Base-by-base conservation (phyloP, 2,329 filamentous ascomycete species). In the Corniculantispora saksenae region DNA sequence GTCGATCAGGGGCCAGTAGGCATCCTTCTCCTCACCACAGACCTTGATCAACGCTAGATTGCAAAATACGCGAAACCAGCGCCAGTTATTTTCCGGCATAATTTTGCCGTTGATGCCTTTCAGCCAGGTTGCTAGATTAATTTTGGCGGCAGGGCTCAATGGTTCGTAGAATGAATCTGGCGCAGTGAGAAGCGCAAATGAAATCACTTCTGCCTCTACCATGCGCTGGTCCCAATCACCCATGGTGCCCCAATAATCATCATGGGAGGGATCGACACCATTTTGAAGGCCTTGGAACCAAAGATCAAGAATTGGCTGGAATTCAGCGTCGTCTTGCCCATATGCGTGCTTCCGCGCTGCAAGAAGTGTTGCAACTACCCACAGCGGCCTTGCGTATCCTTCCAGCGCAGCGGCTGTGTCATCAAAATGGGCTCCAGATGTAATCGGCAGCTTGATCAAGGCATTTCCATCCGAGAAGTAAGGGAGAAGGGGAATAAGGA, bases 131-230 rank as follows among this genome's bases (percentile, higher is more conserved):
- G 68, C 72, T 1, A 84, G 69, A 15, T 82, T 80, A 0, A 38
- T 19, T 38, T 77, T 79, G 3, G 73, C 71, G 3, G 63, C n/a
- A 0, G 70, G 61, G 1, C 64, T 71, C 7, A 81, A 68, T 0
- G 70, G 68, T 12, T 72, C 73, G 66, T 82, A 79, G 2, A 73
- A 69, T 3, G 48, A 66, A 1, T 74, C 69, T 1, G 83, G 82
- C 0, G 81, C 79, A 3, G 75, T 71, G 0, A 85, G 73, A 1
- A 86, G 72, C 0, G 82, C 81, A 68, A 81, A 83, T 0, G 81
- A 78, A 3, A 85, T 76, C 29, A 82, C 81, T 68, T 85, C 83
- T 48, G 82, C 79, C 67, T 86, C 83, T 2, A 85, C 83, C 83
- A 85, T 86, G 2, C 82, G 72, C 68, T 86, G 83, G 57, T 85